A percentile compares a stretch with the other conserved stretches of the same genome.
phyloP scores from a whole-genome alignment of 306 rosid genomes.

The Cucurbita ficifolia region DNA sequence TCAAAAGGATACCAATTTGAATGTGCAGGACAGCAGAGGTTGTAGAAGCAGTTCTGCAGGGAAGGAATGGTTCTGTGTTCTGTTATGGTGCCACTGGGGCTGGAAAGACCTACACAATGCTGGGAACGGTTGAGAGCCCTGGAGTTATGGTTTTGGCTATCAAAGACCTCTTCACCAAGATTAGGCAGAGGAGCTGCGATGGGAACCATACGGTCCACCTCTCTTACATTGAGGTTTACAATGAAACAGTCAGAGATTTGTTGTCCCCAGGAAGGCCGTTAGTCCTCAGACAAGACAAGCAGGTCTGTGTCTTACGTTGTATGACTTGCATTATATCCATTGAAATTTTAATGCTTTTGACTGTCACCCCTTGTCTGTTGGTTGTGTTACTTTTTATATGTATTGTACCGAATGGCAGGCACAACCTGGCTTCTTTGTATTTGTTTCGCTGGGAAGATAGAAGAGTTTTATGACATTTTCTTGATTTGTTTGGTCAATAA shows the following conservation, averaged over 20 bases:
- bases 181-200: conserved; percentile 77
- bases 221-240: conserved; percentile 91
- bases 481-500: too few relatives aligned
- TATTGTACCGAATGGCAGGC: background rate
- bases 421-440: background rate
- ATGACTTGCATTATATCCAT: background rate
- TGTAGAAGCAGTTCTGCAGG: conserved; percentile 86
- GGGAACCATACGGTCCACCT: conserved; percentile 80
- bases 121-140: conserved; percentile 77
- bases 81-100: conserved; percentile 98
- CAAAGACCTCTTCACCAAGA: conserved; percentile 73
- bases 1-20: background rate
- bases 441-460: background rate
- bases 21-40: conserved; percentile 69
- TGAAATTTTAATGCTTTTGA: background rate
- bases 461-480: background rate
- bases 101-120: conserved; percentile 96
- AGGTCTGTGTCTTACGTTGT: conserved; percentile 23
- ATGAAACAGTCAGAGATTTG: conserved; percentile 85
- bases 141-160: conserved; percentile 99
- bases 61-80: conserved; percentile 92
- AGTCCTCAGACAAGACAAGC: conserved; percentile 93
- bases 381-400: background rate
- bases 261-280: conserved; percentile 91
- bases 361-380: background rate